A percentile compares a stretch with the other conserved stretches of the same genome.
Conservation (phyloP, 2,329 filamentous ascomycete genomes). For the Fusarium penzigii region DNA sequence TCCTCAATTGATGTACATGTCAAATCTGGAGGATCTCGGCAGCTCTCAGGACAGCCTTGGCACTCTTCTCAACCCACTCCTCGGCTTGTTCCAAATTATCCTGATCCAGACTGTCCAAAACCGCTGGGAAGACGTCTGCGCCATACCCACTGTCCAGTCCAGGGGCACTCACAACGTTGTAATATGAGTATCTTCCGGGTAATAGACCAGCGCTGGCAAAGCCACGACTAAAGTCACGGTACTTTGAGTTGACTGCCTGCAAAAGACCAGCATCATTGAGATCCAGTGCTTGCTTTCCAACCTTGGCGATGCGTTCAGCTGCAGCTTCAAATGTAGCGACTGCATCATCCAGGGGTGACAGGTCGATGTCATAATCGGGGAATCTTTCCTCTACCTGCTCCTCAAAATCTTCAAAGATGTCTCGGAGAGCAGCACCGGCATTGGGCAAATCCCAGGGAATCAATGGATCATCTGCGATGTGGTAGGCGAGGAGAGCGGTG, state of each 20-base stretch:
- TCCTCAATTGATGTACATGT: too few relatives aligned
- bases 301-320: constrained; percentile 2
- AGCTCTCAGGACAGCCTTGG: constrained; percentile 15
- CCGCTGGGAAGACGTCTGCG: constrained; percentile 21
- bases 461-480: constrained; percentile 16
- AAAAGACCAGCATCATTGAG: constrained; percentile 8
- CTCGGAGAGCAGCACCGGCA: constrained; percentile 8
- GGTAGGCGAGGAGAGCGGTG: constrained; percentile 13
- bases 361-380: neutral
- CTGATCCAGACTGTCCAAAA: constrained; percentile 21
- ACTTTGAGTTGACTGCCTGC: constrained; percentile 6
- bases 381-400: constrained; percentile 11
- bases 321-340: constrained; percentile 6
- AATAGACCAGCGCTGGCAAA: constrained; percentile 16
- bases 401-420: constrained; percentile 15
- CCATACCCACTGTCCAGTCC: constrained; percentile 18
- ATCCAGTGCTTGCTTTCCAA: constrained; percentile 4
- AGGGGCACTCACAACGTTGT: constrained; percentile 17
- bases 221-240: constrained; percentile 9
- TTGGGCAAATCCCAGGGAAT: constrained; percentile 15
- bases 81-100: constrained; percentile 17
- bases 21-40: constrained; percentile 13
- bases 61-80: constrained; percentile 22
- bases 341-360: constrained; percentile 6
- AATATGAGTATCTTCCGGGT: constrained; percentile 13